Evolutionary conservation across 2,329 filamentous ascomycete genomes (phyloP), one percentile per base, ranked within the genome.

Genomic region (Trichoderma breve): DNA sequence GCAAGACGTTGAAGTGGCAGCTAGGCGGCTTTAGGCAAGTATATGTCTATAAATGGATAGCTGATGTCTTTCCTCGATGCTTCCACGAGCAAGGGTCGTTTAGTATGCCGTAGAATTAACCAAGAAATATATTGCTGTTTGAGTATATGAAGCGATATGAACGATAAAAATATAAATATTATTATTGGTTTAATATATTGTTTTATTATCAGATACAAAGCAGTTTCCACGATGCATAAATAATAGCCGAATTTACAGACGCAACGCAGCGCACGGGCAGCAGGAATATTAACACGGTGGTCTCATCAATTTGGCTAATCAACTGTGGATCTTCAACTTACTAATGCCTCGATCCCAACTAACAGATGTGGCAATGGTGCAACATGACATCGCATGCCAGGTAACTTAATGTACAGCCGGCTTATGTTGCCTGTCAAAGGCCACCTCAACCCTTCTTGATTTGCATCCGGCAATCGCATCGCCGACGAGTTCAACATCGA

Each of bases 311-410:
- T 14, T 53, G 47, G 47, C 47, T 53, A 53, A 51, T 66, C 47
- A 34, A 21, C n/a, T 53, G 21, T 62, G 58, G 43, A 51, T 24
- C 63, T 26, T 4, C 12, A 32, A 18, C 47, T 51, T 66, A 55
- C n/a, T 53, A 55, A 51, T 66, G 63, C n/a, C 21, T 53, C n/a
- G 1, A 21, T 53, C 47, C 47, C 21, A 24, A 12, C 47, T 21
- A 53, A 26, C 51, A 43, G 34, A 67, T 43, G 64, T 58, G 64
- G 64, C 64, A 57, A 67, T 58, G 64, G 64, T 58, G 64, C 34
- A 67, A 43, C 64, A 62, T 39, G 32, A 58, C 32, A 58, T 67
- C 34, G 64, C 53, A 58, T 30, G 24, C 51, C 64, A 39, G 64
- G 30, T 60, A 60, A 11, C 18, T 58, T 18, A 32, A 67, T 32